Percentiles rank a stretch among this genome's conserved stretches.
phyloP scores from a whole-genome alignment of 2,329 filamentous ascomycete species.

The Endothia cerciana region DNA sequence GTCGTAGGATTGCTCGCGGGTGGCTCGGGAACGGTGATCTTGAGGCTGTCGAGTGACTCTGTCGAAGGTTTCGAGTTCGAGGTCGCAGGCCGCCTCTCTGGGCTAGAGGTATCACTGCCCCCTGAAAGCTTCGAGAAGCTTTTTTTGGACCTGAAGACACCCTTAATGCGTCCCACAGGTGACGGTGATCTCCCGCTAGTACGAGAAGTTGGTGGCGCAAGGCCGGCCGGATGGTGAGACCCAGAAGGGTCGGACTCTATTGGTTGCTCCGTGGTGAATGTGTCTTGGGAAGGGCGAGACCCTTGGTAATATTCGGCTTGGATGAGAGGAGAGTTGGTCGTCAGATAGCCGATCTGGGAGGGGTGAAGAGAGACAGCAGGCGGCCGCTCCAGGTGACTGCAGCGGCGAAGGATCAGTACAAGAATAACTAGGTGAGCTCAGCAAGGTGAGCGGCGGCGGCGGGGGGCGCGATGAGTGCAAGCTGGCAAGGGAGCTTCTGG shows the following conservation, averaged over 20 bases:
- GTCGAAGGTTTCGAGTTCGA: slow-evolving; percentile 23
- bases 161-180: slow-evolving; percentile 71
- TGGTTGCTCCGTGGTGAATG: slow-evolving; percentile 25
- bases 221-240: slow-evolving; percentile 33
- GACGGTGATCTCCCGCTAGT: slow-evolving; percentile 64
- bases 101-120: slow-evolving; percentile 49
- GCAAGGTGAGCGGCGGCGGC: slow-evolving; percentile 23
- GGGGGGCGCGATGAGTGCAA: slow-evolving; percentile 13
- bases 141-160: slow-evolving; percentile 68
- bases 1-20: slow-evolving; percentile 9
- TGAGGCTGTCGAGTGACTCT: slow-evolving; percentile 18
- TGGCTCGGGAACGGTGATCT: slow-evolving; percentile 23
- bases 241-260: slow-evolving; percentile 21
- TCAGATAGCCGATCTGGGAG: slow-evolving; percentile 70
- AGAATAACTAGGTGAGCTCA: slow-evolving; percentile 9
- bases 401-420: slow-evolving; percentile 23
- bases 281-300: slow-evolving; percentile 43
- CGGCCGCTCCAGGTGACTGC: slow-evolving; percentile 44
- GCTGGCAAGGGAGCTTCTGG: slow-evolving; percentile 19
- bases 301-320: slow-evolving; percentile 58
- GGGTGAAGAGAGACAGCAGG: slow-evolving; percentile 60
- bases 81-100: slow-evolving; percentile 35
- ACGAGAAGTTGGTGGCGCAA: slow-evolving; percentile 48
- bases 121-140: slow-evolving; percentile 34
- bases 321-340: slow-evolving; percentile 69